Conservation (phyloP, 164 flowering plant species). For the Paratinospora sagittata region DNA sequence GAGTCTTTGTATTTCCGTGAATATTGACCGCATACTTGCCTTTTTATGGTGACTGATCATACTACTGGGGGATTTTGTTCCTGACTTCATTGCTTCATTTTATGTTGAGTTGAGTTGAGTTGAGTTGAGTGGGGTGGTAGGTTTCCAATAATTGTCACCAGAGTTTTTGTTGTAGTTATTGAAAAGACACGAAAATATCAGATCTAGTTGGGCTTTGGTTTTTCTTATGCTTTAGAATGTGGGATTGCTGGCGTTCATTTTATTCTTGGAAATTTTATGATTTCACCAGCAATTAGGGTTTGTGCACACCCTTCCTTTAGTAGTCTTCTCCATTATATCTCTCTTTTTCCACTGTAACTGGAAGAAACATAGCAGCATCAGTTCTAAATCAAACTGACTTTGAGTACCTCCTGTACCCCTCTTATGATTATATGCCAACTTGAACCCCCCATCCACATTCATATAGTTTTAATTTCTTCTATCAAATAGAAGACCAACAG, state of each 20-base stretch:
- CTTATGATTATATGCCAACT: too few relatives aligned
- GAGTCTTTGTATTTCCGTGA: neutral
- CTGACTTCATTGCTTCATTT: conserved; percentile 7
- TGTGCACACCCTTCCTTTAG: too few relatives aligned
- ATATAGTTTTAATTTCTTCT: too few relatives aligned
- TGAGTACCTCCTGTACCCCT: too few relatives aligned
- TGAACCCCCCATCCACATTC: too few relatives aligned
- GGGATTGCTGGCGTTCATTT: neutral
- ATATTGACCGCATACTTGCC: neutral
- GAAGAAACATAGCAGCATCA: too few relatives aligned
- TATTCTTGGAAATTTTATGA: neutral
- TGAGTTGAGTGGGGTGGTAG: conserved; percentile 1
- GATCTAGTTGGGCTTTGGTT: neutral
- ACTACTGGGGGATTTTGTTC: neutral
- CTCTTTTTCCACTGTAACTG: too few relatives aligned
- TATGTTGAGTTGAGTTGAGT: neutral
- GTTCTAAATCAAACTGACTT: too few relatives aligned
- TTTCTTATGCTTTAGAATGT: neutral
- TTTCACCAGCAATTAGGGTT: neutral
- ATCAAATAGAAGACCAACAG: too few relatives aligned
- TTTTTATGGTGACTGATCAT: neutral
- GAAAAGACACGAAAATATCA: neutral
- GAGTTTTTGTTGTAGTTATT: neutral
- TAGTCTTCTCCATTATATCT: too few relatives aligned
- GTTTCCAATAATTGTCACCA: neutral